Conservation (phyloP, 768 basidiomycete species). For the Lactarius evosmus region DNA sequence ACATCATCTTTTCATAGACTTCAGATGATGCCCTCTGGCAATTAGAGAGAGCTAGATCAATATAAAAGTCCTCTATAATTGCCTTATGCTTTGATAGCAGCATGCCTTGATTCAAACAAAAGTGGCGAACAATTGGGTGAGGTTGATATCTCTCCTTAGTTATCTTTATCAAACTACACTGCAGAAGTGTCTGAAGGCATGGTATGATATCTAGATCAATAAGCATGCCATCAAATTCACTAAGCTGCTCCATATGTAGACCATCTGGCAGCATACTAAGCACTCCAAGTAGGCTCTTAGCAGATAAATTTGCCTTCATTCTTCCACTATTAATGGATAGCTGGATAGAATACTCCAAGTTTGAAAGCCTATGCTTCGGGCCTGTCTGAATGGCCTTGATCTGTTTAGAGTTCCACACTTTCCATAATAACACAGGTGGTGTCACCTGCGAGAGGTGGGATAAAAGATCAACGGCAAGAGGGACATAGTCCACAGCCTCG, state of each 20-base stretch:
- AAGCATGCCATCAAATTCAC: neutral
- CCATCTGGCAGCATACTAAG: neutral
- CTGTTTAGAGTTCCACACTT: neutral
- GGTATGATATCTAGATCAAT: neutral
- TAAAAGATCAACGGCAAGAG: neutral
- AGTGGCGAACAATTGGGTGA: neutral
- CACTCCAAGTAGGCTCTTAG: neutral
- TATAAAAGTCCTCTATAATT: neutral
- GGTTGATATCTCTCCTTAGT: neutral
- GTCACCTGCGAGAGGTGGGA: neutral
- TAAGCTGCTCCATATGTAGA: neutral
- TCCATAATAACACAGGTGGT: neutral
- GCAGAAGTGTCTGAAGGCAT: neutral
- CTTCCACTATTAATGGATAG: neutral
- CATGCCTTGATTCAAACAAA: neutral
- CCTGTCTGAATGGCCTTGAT: neutral
- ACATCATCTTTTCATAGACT: neutral
- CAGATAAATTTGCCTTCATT: neutral
- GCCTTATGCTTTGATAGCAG: neutral
- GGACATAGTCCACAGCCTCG: neutral
- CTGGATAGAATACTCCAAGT: neutral
- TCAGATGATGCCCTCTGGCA: neutral
- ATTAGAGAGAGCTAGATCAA: neutral
- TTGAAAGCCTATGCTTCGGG: neutral
- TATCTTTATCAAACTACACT: neutral